phyloP scores from a whole-genome alignment of 345 rosid genomes.

The Eutrema japonicum region DNA sequence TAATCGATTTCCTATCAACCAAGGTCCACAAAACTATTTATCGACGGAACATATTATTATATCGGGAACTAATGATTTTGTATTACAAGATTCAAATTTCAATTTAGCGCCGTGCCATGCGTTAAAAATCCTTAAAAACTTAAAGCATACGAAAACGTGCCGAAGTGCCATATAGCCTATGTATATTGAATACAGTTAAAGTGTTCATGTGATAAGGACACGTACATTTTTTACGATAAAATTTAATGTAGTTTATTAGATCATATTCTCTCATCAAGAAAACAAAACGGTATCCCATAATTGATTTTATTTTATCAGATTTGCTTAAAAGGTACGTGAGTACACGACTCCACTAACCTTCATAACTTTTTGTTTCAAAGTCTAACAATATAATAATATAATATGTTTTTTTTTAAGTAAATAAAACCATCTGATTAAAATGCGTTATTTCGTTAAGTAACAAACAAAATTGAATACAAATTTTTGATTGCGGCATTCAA shows the following conservation, averaged over 20 bases:
- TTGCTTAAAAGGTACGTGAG: constrained; percentile 33
- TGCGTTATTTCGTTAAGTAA: not conserved
- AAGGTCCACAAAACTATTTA: not conserved
- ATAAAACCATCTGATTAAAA: constrained; percentile 1
- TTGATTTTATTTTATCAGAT: not conserved
- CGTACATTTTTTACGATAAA: constrained; percentile 5
- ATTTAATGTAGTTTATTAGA: not conserved
- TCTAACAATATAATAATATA: constrained; percentile 23
- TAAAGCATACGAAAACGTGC: constrained; percentile 34
- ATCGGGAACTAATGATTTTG: constrained; percentile 3
- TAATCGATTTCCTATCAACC: not conserved
- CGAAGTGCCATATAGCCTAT: constrained; percentile 25
- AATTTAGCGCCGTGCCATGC: constrained; percentile 5
- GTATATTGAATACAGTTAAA: constrained; percentile 3
- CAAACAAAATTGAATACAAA: not conserved
- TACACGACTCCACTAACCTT: constrained; percentile 42
- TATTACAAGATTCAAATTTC: not conserved
- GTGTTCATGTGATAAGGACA: constrained; percentile 30
- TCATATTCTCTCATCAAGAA: constrained; percentile 7
- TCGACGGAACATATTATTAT: not conserved
- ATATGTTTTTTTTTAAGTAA: not conserved
- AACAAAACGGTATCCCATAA: constrained; percentile 21
- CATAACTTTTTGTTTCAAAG: constrained; percentile 15
- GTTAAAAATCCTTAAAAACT: constrained; percentile 3
- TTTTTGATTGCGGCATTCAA: no score